These are phyloP conservation scores for Phalaenopsis aphrodite DNA, from an alignment of 106 monocot species.

Conservation along the genomic window DNA sequence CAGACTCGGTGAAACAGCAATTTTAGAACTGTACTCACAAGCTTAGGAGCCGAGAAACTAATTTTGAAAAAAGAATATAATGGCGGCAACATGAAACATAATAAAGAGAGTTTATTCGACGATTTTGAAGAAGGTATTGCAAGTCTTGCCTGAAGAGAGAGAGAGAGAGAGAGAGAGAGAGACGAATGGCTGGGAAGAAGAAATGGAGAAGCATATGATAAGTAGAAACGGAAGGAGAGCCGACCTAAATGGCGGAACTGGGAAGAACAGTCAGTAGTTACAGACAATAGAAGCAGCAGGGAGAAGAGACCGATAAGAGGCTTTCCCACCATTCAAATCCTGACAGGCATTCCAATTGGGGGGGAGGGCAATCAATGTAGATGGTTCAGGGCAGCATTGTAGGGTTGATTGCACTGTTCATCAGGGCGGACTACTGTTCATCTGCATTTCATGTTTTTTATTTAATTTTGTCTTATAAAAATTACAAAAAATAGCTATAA, in stretches of 20 bases:
- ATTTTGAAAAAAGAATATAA: not conserved
- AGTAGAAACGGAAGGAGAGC: not conserved
- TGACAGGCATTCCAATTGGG: conserved; percentile 14
- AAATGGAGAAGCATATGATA: not conserved
- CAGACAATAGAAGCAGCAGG: not conserved
- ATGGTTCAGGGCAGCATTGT: too few relatives aligned
- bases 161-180: not conserved
- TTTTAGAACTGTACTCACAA: not conserved
- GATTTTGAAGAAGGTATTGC: not conserved
- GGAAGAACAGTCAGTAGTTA: conserved; percentile 11
- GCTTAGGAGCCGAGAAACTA: not conserved
- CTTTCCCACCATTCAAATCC: conserved; percentile 22
- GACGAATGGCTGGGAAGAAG: not conserved
- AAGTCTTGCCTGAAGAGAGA: not conserved
- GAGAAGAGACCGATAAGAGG: conserved; percentile 9
- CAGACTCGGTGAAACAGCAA: not conserved
- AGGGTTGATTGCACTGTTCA: too few relatives aligned
- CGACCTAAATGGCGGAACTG: conserved; percentile 14
- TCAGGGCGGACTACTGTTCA: too few relatives aligned
- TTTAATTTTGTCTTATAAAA: too few relatives aligned
- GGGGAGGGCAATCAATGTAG: too few relatives aligned
- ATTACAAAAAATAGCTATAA: too few relatives aligned
- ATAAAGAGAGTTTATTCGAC: not conserved
- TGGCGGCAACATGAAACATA: not conserved
- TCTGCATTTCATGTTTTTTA: too few relatives aligned